Evolutionary conservation across 164 flowering plant genomes (phyloP).

Genomic region (Aristolochia contorta): DNA sequence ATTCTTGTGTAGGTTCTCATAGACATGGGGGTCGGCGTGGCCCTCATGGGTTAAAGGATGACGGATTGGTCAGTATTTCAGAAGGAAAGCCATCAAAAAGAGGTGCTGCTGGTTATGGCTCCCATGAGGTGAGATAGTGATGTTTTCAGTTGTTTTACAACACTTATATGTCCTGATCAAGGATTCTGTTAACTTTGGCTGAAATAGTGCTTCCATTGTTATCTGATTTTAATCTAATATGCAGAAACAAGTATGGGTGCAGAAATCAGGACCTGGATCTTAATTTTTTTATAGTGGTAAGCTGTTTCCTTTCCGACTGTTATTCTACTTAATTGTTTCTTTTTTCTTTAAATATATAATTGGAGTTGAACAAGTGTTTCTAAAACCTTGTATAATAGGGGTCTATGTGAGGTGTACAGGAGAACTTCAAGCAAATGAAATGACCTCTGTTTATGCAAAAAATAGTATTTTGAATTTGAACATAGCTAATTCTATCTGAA

Average conservation of each 20-base stretch:
- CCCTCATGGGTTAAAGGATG: constrained; percentile 47
- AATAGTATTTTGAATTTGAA: too few species aligned
- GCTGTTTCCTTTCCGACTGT: not conserved
- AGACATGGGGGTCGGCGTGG: constrained; percentile 62
- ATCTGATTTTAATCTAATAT: constrained; percentile 2
- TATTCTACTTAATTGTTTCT: not conserved
- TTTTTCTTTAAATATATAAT: too few species aligned
- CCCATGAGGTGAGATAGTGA: constrained; percentile 61
- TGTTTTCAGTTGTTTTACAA: not conserved
- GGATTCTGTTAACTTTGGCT: not conserved
- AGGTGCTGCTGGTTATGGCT: constrained; percentile 44
- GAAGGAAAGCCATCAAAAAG: constrained; percentile 58
- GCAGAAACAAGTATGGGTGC: constrained; percentile 40
- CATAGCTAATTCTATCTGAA: too few species aligned
- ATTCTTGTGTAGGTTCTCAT: constrained; percentile 20
- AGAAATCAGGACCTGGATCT: constrained; percentile 28
- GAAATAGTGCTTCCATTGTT: not conserved
- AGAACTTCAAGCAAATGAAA: too few species aligned
- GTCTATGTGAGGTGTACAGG: too few species aligned
- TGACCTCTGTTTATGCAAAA: too few species aligned
- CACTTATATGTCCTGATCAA: not conserved
- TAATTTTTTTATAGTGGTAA: constrained; percentile 8
- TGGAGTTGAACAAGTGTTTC: too few species aligned
- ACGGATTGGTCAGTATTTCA: constrained; percentile 26
- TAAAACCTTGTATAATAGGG: too few species aligned